A percentile compares a stretch with the other conserved stretches of the same genome.
phyloP scores from a whole-genome alignment of 805 yeast species.

The Lipomyces sp. region DNA sequence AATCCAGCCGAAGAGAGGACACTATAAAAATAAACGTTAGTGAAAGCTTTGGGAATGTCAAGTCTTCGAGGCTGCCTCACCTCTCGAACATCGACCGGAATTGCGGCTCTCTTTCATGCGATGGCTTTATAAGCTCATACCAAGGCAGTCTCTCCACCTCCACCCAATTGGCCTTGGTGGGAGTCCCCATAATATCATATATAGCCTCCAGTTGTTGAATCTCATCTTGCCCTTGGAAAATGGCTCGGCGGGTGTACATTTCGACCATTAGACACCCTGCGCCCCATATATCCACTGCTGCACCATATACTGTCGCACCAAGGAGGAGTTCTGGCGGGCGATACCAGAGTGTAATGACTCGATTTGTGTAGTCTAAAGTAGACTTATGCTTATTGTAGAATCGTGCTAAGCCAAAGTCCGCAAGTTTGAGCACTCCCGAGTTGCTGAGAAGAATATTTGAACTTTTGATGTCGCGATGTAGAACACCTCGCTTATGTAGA shows the following conservation, averaged over 20 bases:
- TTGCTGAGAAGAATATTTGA: constrained; percentile 87
- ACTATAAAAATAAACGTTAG: constrained; percentile 3
- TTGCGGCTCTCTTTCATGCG: constrained; percentile 41
- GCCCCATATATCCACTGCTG: constrained; percentile 97
- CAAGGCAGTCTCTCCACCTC: constrained; percentile 80
- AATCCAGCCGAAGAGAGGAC: constrained; percentile 47
- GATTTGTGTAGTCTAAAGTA: constrained; percentile 83
- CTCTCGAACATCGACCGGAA: constrained; percentile 55
- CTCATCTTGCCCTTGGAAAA: constrained; percentile 89
- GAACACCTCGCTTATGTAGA: constrained; percentile 63
- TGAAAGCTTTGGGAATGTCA: neutral
- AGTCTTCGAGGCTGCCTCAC: constrained; percentile 25
- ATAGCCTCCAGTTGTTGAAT: constrained; percentile 79
- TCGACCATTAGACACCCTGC: constrained; percentile 90
- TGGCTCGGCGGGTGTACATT: constrained; percentile 71
- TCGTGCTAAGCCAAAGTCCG: constrained; percentile 93
- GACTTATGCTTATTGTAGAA: constrained; percentile 42
- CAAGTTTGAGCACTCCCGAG: constrained; percentile 80
- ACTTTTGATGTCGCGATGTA: constrained; percentile 94
- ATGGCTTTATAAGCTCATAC: constrained; percentile 84
- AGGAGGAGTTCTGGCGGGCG: constrained; percentile 92
- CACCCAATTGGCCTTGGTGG: constrained; percentile 75
- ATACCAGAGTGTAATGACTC: constrained; percentile 97
- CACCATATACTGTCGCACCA: constrained; percentile 88
- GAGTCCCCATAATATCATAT: constrained; percentile 86